Evolutionary conservation across 768 basidiomycete genomes (phyloP), one percentile per base, ranked within the genome.

Genomic region (Nidula microcarpa): DNA sequence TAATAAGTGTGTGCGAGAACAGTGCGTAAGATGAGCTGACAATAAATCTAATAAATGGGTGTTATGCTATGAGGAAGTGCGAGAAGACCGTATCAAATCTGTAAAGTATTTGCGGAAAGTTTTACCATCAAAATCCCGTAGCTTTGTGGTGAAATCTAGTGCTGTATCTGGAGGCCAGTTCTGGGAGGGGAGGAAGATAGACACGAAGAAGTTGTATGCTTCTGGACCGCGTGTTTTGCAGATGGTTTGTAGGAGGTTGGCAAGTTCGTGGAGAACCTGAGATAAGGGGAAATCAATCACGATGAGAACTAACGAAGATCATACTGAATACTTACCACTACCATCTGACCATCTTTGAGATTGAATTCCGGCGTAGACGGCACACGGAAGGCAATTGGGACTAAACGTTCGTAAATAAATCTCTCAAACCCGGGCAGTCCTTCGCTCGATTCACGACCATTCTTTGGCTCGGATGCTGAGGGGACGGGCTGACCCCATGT

Each of bases 221-320:
- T 98, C 96, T 48, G 81, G 69, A 1, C 91, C 91, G 57, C 97
- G 76, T 10, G 83, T 85, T 64, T 84, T 86, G 58, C 83, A 81
- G 6, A 96, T 79, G 0, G 81, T 75, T 64, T 97, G 91, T 39
- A 98, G 73, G 46, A 98, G 79, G 60, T 82, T 86, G 45, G 90
- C 89, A 51, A 98, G 87, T 65, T 99, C 97, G 58, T 90, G 83
- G 17, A 98, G 74, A 50, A 95, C 88, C 94, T 98, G 60, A 49
- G 14, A 35, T 6, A 33, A 35, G 14, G 44, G 3, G 23, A 4
- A 23, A 23, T 23, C 4, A 23, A 23, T 23, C 2, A 39, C 2
- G 36, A 23, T 13, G 30, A 35, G 5, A 18, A 45, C 6, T 41
- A 17, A 3, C n/a, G 43, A 30, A 13, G n/a, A 45, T 43, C 16